Conservation (phyloP, 129 eudicot genomes). For the Centaurea solstitialis region DNA sequence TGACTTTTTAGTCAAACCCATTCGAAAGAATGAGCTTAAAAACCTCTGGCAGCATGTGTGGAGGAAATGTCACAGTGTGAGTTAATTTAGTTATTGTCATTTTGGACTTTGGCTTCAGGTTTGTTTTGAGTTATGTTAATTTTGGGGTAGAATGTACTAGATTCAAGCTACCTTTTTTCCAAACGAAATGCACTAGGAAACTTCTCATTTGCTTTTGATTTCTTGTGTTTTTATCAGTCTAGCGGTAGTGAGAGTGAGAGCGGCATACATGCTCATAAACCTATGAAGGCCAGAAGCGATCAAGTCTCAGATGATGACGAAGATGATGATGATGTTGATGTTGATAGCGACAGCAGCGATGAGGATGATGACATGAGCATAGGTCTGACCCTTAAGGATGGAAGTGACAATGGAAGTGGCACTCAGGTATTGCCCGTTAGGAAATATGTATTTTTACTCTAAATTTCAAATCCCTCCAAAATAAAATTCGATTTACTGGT, state of each 20-base stretch:
- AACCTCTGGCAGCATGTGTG: constrained; percentile 93
- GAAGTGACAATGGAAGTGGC: constrained; percentile 81
- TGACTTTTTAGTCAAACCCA: constrained; percentile 84
- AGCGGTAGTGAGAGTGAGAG: constrained; percentile 75
- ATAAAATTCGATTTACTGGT: no score
- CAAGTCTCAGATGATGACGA: constrained; percentile 43
- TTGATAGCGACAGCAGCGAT: constrained; percentile 41
- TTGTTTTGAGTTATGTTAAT: constrained; percentile 17
- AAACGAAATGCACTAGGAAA: constrained; percentile 15
- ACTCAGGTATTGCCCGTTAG: constrained; percentile 35
- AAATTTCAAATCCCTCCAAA: no score
- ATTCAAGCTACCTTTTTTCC: constrained; percentile 19
- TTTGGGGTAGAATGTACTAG: constrained; percentile 1
- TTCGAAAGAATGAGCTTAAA: constrained; percentile 80
- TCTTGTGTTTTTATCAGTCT: constrained; percentile 45
- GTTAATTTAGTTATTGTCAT: constrained; percentile 35
- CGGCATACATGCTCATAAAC: constrained; percentile 45
- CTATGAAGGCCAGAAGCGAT: constrained; percentile 41
- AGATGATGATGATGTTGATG: constrained; percentile 23
- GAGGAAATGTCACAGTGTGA: constrained; percentile 88
- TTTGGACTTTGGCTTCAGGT: constrained; percentile 34
- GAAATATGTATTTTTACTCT: no score
- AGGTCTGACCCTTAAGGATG: constrained; percentile 49
- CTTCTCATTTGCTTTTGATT: constrained; percentile 27
- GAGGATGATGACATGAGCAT: constrained; percentile 55